Evolutionary conservation across 371 early-diverging fungal species (phyloP).

Genomic region (Mucor circinelloides): DNA sequence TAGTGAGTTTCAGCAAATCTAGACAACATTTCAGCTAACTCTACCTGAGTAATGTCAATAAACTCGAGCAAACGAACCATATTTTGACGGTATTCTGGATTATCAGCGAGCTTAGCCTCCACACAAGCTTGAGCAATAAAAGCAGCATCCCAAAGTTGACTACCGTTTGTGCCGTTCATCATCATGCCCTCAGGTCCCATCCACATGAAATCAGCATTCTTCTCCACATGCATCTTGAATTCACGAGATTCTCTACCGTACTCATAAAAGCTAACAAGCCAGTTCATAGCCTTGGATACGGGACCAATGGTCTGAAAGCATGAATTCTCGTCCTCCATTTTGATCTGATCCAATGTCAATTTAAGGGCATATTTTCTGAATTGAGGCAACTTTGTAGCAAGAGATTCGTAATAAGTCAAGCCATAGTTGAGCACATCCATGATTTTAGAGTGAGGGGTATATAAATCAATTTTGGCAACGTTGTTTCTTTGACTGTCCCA

Average conservation of each 20-base stretch:
- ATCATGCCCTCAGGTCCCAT: constrained; percentile 91
- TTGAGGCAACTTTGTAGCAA: constrained; percentile 45
- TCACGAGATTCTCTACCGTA: constrained; percentile 85
- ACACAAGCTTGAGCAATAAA: constrained; percentile 81
- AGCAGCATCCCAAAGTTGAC: constrained; percentile 96
- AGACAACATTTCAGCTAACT: neutral
- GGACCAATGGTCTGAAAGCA: constrained; percentile 90
- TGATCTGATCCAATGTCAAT: constrained; percentile 79
- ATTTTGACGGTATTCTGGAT: constrained; percentile 66
- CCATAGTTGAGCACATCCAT: constrained; percentile 74
- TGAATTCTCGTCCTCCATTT: constrained; percentile 91
- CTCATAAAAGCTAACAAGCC: constrained; percentile 81
- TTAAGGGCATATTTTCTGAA: constrained; percentile 75
- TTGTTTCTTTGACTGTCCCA: constrained; percentile 87
- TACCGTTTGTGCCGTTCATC: constrained; percentile 97
- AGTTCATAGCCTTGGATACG: constrained; percentile 92
- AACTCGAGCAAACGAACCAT: constrained; percentile 79
- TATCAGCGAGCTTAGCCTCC: constrained; percentile 66
- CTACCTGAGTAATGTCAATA: constrained; percentile 81
- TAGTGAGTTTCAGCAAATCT: neutral
- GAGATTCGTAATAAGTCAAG: constrained; percentile 68
- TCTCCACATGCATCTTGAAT: constrained; percentile 76
- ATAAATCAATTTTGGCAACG: constrained; percentile 81
- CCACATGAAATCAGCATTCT: constrained; percentile 88
- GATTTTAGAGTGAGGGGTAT: constrained; percentile 81